Evolutionary conservation across 495 filamentous ascomycete genomes (phyloP), one percentile per base, ranked within the genome.

Genomic region (Tuber indicum): DNA sequence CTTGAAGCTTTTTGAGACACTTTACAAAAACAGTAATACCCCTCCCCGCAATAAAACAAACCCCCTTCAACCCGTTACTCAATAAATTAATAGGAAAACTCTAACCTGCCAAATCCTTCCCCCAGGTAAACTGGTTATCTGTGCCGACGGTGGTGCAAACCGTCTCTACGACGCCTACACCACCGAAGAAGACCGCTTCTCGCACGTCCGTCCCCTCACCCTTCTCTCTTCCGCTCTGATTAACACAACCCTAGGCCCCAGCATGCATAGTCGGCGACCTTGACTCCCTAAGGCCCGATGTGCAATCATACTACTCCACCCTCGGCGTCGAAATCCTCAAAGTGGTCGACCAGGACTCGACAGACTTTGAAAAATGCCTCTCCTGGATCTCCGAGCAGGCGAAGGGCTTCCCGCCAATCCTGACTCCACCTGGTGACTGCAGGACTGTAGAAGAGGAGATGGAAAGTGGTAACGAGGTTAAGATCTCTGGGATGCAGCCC

Each of bases 131-230:
- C 72, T 87, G 52, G 88, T 86, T 10, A 85, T 97, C 72, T 96
- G 92, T 79, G 96, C 93, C 42, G 96, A 99, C 86, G 96, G 96
- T 49, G 96, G 93, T 41, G 94, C 94, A 70, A 98, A 99, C 84
- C 87, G 88, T 19, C 87, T 97, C 46, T 89, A 91, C 77, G 90
- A 94, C 72, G 84, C 87, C 16, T 85, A 87, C 45, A 79, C 79
- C n/a, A 70, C 75, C 73, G 74, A 73, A 71, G 70, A 77, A n/a
- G 71, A 39, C 44, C 72, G 82, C 21, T 69, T 73, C 36, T 49
- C 75, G 7, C 76, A 77, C 72, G 83, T 84, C n/a, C 41, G n/a
- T 12, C n/a, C n/a, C 74, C 46, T 70, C 32, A n/a, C 66, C 45
- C 70, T 10, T n/a, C 71, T n/a, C 66, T 71, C 26, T 21, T 19